Percentiles rank a stretch among this genome's conserved stretches.
Evolutionary conservation across 805 yeast genomes (phyloP).

Genomic region (Lipomyces mesembrius): DNA sequence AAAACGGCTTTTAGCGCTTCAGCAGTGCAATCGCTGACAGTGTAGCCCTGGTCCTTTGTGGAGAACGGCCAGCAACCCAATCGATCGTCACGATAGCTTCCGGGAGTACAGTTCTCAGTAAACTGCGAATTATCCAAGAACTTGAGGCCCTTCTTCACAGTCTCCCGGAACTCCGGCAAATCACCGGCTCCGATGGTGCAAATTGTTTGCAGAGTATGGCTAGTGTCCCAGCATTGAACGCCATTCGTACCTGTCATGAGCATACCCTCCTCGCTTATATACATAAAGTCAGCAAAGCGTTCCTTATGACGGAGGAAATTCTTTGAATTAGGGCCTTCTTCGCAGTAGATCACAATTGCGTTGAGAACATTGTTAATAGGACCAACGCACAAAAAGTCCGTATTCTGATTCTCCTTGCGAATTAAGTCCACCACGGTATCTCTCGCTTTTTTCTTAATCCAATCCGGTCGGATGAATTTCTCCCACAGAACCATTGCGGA

Average conservation of each 20-base stretch:
- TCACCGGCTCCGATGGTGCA: conserved; percentile 80
- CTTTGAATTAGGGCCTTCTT: conserved; percentile 70
- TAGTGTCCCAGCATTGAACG: conserved; percentile 95
- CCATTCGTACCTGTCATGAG: conserved; percentile 97
- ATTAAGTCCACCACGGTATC: conserved; percentile 64
- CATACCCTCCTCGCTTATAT: conserved; percentile 89
- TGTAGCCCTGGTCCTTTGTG: conserved; percentile 93
- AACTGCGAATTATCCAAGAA: conserved; percentile 85
- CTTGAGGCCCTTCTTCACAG: conserved; percentile 66
- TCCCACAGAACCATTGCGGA: conserved; percentile 66
- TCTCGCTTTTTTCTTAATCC: conserved; percentile 62
- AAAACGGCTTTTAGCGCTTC: conserved; percentile 92
- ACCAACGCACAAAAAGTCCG: conserved; percentile 84
- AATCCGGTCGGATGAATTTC: conserved; percentile 71
- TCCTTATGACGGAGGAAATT: conserved; percentile 59
- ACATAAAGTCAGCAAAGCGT: conserved; percentile 75
- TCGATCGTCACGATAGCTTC: conserved; percentile 80
- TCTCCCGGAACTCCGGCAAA: conserved; percentile 63
- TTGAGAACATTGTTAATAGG: conserved; percentile 91
- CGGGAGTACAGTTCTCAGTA: conserved; percentile 73
- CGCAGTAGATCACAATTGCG: conserved; percentile 68
- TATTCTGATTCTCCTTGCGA: conserved; percentile 73
- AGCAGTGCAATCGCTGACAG: conserved; percentile 96
- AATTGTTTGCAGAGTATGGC: conserved; percentile 84
- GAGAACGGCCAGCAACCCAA: conserved; percentile 96